A percentile compares a stretch with the other conserved stretches of the same genome.
Conservation (phyloP, 2,329 filamentous ascomycete species). For the Colletotrichum sp. region DNA sequence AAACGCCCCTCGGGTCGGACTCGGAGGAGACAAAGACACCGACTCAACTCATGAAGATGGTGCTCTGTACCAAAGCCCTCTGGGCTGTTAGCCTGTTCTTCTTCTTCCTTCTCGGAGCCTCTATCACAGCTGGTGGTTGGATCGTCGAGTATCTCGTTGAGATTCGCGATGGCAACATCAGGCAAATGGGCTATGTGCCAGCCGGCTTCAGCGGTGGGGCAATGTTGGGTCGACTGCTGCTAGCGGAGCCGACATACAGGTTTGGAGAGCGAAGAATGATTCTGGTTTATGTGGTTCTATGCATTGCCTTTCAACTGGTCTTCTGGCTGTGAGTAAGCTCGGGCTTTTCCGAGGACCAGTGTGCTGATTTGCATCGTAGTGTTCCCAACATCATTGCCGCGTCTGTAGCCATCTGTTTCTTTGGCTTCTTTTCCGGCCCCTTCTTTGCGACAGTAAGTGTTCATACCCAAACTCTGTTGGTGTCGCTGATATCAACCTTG, state of each 20-base stretch:
- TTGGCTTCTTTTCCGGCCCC: slow-evolving; percentile 64
- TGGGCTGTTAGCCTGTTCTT: slow-evolving; percentile 68
- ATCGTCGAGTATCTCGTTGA: slow-evolving; percentile 68
- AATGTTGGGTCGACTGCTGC: slow-evolving; percentile 59
- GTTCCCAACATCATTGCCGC: slow-evolving; percentile 51
- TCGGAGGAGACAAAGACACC: slow-evolving; percentile 32
- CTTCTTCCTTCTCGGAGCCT: slow-evolving; percentile 65
- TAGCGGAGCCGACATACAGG: slow-evolving; percentile 64
- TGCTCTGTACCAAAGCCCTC: slow-evolving; percentile 49
- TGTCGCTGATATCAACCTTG: too few relatives aligned
- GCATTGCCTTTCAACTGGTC: slow-evolving; percentile 59
- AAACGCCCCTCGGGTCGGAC: slow-evolving; percentile 11
- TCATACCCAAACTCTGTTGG: background rate
- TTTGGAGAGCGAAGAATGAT: slow-evolving; percentile 64
- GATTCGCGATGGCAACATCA: slow-evolving; percentile 60
- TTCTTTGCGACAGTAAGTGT: slow-evolving; percentile 58
- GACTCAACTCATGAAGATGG: slow-evolving; percentile 45
- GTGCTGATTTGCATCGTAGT: slow-evolving; percentile 25
- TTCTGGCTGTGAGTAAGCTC: slow-evolving; percentile 58
- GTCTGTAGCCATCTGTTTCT: slow-evolving; percentile 56
- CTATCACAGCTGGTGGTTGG: slow-evolving; percentile 64
- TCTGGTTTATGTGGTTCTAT: slow-evolving; percentile 55
- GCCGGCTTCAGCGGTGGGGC: slow-evolving; percentile 64
- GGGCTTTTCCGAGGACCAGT: rapidly evolving
- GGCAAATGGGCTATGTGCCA: slow-evolving; percentile 65